Base-by-base conservation (phyloP, 164 flowering plant genomes). In the Sextonia rubra region DNA sequence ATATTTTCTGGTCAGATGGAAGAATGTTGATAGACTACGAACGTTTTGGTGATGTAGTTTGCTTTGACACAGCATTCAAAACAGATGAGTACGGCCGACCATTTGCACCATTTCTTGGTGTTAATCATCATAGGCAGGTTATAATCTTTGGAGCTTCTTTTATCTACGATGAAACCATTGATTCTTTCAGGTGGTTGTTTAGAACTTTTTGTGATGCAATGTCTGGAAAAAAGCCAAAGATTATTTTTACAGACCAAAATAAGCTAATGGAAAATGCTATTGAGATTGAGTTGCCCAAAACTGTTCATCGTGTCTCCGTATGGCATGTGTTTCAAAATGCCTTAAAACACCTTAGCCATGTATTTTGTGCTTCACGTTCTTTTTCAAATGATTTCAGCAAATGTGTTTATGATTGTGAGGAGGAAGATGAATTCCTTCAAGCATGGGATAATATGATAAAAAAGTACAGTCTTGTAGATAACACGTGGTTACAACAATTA, bases 271-370 rank as follows among this genome's bases (percentile, higher is more conserved):
- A 8, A 12, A 64, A 64, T 17, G 74, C 69, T 6, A 58, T 77
- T 25, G 7, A 15, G 15, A 47, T 11, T 11, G 79, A 69, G 5
- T 64, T 69, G 23, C 65, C 73, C 17, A 44, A 69, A 17, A 63
- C 75, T 17, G 55, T 27, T 65, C 73, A 77, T 56, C 65, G 73
- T 1, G 5, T 77, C 4, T 77, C 73, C 25, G 25, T 65, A 17
- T 55, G 60, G 70, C 76, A 69, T 64, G 56, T 77, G 15, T 77
- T 23, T 63, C 58, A 73, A 23, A 73, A 73, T 73, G 64, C 73
- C 8, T 25, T 22, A 44, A 77, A 49, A 24, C 64, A 72, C 58
- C 64, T 76, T 4, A 30, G 71, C 30, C 32, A 48, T 55, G 9
- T 69, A 11, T 69, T 69, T 72, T 15, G 26, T 25, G n/a, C 20